These are phyloP conservation scores for Sporothrix curviconia DNA, from an alignment of 2,329 filamentous ascomycete genomes.

Conservation along the genomic window DNA sequence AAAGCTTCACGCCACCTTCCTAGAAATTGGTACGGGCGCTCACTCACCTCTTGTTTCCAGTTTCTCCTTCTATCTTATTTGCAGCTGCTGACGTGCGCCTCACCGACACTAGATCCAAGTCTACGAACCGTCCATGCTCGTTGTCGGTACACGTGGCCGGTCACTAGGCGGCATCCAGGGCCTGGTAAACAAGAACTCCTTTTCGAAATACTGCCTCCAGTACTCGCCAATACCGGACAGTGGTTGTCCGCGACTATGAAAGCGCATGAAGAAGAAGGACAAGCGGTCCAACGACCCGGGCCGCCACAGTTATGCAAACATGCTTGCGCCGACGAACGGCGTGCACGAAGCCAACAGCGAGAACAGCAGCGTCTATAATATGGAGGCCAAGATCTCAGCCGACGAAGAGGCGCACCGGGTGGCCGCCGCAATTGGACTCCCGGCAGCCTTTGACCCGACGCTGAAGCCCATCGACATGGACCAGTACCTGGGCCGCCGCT, in stretches of 20 bases:
- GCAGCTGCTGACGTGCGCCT: not conserved
- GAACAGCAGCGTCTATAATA: constrained; percentile 45
- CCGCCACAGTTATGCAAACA: constrained; percentile 69
- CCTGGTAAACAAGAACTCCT: constrained; percentile 73
- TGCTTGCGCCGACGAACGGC: constrained; percentile 59
- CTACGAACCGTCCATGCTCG: constrained; percentile 83
- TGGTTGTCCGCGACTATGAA: constrained; percentile 85
- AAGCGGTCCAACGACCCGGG: constrained; percentile 74
- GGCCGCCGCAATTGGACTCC: constrained; percentile 55
- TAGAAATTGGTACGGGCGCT: constrained; percentile 80
- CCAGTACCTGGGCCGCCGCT: constrained; percentile 16
- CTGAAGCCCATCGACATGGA: constrained; percentile 47
- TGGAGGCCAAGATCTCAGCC: constrained; percentile 48
- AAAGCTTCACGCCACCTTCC: constrained; percentile 84
- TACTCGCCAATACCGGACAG: constrained; percentile 89
- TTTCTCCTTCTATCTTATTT: not conserved
- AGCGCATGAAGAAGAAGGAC: constrained; percentile 81
- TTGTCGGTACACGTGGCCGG: constrained; percentile 81
- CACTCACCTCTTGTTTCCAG: no score
- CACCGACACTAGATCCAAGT: constrained; percentile 65
- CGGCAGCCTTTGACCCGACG: constrained; percentile 57
- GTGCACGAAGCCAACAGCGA: constrained; percentile 54
- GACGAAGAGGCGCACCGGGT: constrained; percentile 61
- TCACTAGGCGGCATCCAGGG: constrained; percentile 82
- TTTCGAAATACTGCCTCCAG: constrained; percentile 91